Percentiles rank a stretch among this genome's conserved stretches.
phyloP scores from a whole-genome alignment of 768 basidiomycete genomes.

The Pleurotus pulmonarius region DNA sequence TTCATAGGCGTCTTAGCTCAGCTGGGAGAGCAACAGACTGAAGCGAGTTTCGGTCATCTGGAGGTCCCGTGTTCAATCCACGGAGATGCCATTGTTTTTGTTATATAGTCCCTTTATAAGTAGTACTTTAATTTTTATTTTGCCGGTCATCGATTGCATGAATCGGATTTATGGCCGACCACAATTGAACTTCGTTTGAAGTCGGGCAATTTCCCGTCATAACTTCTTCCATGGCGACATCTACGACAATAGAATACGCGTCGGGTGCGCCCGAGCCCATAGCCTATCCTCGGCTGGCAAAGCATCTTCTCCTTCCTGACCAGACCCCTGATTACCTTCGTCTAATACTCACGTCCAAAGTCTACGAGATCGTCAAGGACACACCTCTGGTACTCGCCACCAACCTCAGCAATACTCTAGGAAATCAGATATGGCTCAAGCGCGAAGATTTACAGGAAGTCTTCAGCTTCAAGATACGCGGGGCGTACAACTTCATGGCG shows the following conservation, averaged over 20 bases:
- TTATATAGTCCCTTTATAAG: not conserved
- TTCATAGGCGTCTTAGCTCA: slow-evolving; percentile 44
- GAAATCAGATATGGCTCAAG: slow-evolving; percentile 94
- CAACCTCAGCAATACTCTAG: slow-evolving; percentile 82
- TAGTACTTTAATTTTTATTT: too few relatives aligned
- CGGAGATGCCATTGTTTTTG: slow-evolving; percentile 57
- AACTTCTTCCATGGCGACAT: slow-evolving; percentile 31
- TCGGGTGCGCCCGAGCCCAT: slow-evolving; percentile 67
- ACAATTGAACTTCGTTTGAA: too few relatives aligned
- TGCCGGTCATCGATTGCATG: too few relatives aligned
- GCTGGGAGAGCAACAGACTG: slow-evolving; percentile 77
- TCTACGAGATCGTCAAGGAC: slow-evolving; percentile 85
- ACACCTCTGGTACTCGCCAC: slow-evolving; percentile 87
- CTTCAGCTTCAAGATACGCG: slow-evolving; percentile 98
- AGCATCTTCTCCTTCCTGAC: slow-evolving; percentile 60
- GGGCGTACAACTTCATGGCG: slow-evolving; percentile 99
- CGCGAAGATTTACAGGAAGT: slow-evolving; percentile 96
- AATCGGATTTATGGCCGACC: too few relatives aligned
- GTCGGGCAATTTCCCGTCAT: not conserved
- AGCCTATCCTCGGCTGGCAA: slow-evolving; percentile 61
- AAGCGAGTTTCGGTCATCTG: slow-evolving; percentile 45
- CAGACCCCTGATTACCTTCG: slow-evolving; percentile 84
- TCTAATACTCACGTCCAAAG: slow-evolving; percentile 84
- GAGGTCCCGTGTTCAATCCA: slow-evolving; percentile 81
- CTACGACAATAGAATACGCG: slow-evolving; percentile 63